A percentile compares a stretch with the other conserved stretches of the same genome.
Conservation (phyloP, 345 rosid species). For the Eutrema heterophyllum region DNA sequence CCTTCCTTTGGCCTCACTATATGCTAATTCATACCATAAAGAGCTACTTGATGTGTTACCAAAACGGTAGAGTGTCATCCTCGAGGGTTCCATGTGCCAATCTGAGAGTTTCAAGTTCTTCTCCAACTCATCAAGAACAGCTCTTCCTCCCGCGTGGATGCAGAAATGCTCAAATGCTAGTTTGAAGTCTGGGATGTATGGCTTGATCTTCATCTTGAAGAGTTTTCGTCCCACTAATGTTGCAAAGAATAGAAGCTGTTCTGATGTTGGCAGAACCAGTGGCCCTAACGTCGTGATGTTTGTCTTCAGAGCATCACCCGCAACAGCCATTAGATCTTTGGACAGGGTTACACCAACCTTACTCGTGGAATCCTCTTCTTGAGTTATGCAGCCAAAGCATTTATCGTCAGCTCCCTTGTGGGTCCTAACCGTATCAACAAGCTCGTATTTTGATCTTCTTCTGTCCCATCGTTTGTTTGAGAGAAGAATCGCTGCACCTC, state of each 20-base stretch:
- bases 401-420: slow-evolving; percentile 57
- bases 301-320: slow-evolving; percentile 59
- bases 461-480: slow-evolving; percentile 44
- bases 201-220: slow-evolving; percentile 53
- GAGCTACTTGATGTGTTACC: slow-evolving; percentile 61
- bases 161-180: slow-evolving; percentile 63
- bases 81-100: slow-evolving; percentile 58
- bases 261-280: slow-evolving; percentile 52
- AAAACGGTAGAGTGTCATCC: slow-evolving; percentile 53
- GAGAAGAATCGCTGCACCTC: slow-evolving; percentile 53
- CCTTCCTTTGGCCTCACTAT: slow-evolving; percentile 57
- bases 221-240: slow-evolving; percentile 44
- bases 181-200: slow-evolving; percentile 62
- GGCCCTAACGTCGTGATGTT: slow-evolving; percentile 58
- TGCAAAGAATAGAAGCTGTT: slow-evolving; percentile 50
- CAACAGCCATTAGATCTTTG: slow-evolving; percentile 54
- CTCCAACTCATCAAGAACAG: slow-evolving; percentile 60
- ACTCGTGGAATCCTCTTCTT: slow-evolving; percentile 47
- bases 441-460: slow-evolving; percentile 47
- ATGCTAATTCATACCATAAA: slow-evolving; percentile 58
- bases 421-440: slow-evolving; percentile 51
- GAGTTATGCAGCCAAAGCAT: slow-evolving; percentile 47
- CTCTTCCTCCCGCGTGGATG: slow-evolving; percentile 55
- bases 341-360: slow-evolving; percentile 50
- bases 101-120: slow-evolving; percentile 52